Base-by-base conservation (phyloP, 768 basidiomycete genomes). In the Hypholoma sublateritium region DNA sequence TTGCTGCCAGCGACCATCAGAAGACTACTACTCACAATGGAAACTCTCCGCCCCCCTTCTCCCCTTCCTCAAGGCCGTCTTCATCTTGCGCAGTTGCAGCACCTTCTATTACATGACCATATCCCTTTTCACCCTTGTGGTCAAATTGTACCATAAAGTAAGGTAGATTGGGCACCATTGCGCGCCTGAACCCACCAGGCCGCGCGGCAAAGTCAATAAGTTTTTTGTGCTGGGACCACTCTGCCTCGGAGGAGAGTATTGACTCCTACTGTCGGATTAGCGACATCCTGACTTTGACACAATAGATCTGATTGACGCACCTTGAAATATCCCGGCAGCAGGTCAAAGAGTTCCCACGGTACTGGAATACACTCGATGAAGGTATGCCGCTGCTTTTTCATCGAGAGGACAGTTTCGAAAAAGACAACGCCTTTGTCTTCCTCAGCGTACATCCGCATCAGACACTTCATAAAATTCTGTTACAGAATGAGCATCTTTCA, bases 111-210 rank as follows among this genome's bases (percentile, higher is more conserved):
- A 99, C 92, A 72, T 99, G 97, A 0, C 97, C 97, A 68, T 94
- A 99, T 2, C 97, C 97, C 67, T 93, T 94, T 72, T 98, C 95
- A 22, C 97, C 95, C 66, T 95, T 98, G 72, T 98, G 81, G 72
- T 99, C 97, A 71, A 96, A 99, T 64, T 96, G 95, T 6, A 98
- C 91, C 93, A 95, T 96, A 66, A 99, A 99, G 72, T 99, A 99
- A 1, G 97, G 97, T 28, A 99, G 75, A 66, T 98, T 97, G 2
- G 95, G 87, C 11, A 99, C 96, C 89, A 99, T 91, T 22, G 92
- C 87, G 0, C 96, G 83, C 41, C 95, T 80, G 78, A 98, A 98
- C 3, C 96, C 96, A 16, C 96, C 95, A 1, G 93, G 91, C 4
- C 93, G 80, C 8, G 85, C 76, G 2, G 91, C 84, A 69, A 99